Base-by-base conservation (phyloP, 208 protist genomes). In the Strigomonas culicis region DNA sequence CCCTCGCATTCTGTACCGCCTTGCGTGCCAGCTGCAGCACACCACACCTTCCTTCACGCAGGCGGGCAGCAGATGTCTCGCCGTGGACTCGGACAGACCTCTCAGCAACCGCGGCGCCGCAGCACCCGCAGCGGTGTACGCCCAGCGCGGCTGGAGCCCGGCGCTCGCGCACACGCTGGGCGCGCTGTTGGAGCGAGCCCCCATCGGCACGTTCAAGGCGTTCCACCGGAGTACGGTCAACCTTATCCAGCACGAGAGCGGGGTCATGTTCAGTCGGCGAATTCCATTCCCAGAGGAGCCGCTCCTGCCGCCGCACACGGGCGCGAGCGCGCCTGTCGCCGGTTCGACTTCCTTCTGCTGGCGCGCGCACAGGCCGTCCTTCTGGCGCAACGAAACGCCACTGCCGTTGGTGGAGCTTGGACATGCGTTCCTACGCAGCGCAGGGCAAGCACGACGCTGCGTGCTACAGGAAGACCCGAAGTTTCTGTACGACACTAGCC, bases 91-190 rank as follows among this genome's bases (percentile, higher is more conserved):
- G n/a, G n/a, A n/a, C n/a, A n/a, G n/a, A n/a, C n/a, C n/a, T n/a
- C n/a, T n/a, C 11, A 7, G 4, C 46, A 21, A 4, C 19, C 19
- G 11, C 19, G 4, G 46, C 21, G 11, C 19, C 11, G 11, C 21
- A 4, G 19, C 46, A 6, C 11, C 19, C n/a, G 59, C 41, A 2
- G 30, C 41, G 32, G 58, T 70, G 17, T 47, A 63, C 64, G 36
- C n/a, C 28, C 28, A 46, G 39, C 55, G 55, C 59, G 4, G 17
- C 21, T 90, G 79, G 83, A 75, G 74, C 43, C 34, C 63, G 11
- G 56, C 52, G 24, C 70, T 86, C 24, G 52, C 53, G 51, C 36
- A 62, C 28, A 79, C 74, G 2, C 68, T 89, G 3, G 82, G 82
- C 1, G 56, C 53, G 15, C 55, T 82, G 24, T 55, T 82, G 19